phyloP scores from a whole-genome alignment of 192 early-diverging fungal genomes.

The Gonapodya prolifera region DNA sequence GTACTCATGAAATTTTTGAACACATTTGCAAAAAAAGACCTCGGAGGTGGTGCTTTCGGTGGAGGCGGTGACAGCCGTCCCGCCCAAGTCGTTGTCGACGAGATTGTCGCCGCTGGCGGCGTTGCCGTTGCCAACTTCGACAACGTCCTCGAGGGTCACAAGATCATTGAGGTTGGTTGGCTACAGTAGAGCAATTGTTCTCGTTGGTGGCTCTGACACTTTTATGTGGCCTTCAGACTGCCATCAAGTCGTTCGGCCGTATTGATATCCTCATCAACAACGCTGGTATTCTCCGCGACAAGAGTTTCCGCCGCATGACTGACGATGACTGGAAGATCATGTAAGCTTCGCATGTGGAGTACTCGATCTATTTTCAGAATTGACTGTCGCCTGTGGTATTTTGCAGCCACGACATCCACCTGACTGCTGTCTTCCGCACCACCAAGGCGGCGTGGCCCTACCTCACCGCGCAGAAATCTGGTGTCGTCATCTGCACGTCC shows the following conservation, averaged over 20 bases:
- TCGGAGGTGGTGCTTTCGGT: conserved; percentile 45
- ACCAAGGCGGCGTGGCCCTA: neutral
- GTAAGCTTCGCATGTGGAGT: conserved; percentile 53
- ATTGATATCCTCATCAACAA: conserved; percentile 79
- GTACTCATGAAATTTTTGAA: neutral
- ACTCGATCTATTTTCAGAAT: neutral
- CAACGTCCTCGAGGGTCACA: conserved; percentile 93
- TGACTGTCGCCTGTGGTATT: neutral
- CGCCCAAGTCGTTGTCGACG: conserved; percentile 68
- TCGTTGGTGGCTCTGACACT: neutral
- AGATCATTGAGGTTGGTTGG: conserved; percentile 62
- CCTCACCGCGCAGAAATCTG: neutral
- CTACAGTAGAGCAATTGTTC: neutral
- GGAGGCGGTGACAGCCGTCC: conserved; percentile 21
- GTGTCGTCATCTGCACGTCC: neutral
- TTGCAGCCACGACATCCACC: neutral
- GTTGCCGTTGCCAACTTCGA: conserved; percentile 77
- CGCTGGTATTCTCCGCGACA: conserved; percentile 93
- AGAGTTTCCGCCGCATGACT: conserved; percentile 81
- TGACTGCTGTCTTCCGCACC: neutral
- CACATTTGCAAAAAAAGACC: conserved; percentile 28
- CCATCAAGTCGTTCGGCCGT: conserved; percentile 2
- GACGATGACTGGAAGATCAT: conserved; percentile 92
- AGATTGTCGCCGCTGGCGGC: conserved; percentile 68
- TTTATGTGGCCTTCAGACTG: neutral